phyloP scores from a whole-genome alignment of 208 protist genomes.

The Trypanosoma melophagium region DNA sequence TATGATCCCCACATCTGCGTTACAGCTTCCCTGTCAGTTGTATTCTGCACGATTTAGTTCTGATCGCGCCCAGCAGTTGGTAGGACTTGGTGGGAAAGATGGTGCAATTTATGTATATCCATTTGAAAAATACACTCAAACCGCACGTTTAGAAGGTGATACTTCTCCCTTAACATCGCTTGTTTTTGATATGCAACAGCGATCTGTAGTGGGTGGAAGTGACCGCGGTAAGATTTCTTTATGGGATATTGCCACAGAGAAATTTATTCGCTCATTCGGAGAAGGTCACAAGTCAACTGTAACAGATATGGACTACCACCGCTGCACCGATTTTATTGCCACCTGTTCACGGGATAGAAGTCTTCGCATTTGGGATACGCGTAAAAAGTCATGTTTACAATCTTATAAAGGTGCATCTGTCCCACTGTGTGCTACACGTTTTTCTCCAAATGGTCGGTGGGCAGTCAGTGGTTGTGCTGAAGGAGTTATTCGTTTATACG shows the following conservation, averaged over 20 bases:
- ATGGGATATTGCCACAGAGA: conserved; percentile 68
- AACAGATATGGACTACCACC: conserved; percentile 64
- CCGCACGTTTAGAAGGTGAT: conserved; percentile 55
- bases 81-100: conserved; percentile 70
- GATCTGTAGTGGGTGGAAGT: conserved; percentile 52
- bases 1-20: conserved; percentile 34
- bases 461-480: conserved; percentile 70
- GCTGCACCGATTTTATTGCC: conserved; percentile 60
- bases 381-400: conserved; percentile 70
- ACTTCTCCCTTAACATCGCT: conserved; percentile 57
- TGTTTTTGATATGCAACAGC: conserved; percentile 64
- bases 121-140: conserved; percentile 52
- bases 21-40: conserved; percentile 68
- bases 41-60: conserved; percentile 57
- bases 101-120: conserved; percentile 60
- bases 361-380: conserved; percentile 84
- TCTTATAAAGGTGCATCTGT: conserved; percentile 64
- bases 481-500: conserved; percentile 74
- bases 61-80: conserved; percentile 52
- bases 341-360: conserved; percentile 72
- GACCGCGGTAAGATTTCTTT: conserved; percentile 59
- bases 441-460: conserved; percentile 73
- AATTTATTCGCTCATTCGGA: conserved; percentile 54
- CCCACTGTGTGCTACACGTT: conserved; percentile 64
- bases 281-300: conserved; percentile 65